These are phyloP conservation scores for Boletus vermiculosoides DNA, from an alignment of 768 basidiomycete genomes.

Conservation along the genomic window DNA sequence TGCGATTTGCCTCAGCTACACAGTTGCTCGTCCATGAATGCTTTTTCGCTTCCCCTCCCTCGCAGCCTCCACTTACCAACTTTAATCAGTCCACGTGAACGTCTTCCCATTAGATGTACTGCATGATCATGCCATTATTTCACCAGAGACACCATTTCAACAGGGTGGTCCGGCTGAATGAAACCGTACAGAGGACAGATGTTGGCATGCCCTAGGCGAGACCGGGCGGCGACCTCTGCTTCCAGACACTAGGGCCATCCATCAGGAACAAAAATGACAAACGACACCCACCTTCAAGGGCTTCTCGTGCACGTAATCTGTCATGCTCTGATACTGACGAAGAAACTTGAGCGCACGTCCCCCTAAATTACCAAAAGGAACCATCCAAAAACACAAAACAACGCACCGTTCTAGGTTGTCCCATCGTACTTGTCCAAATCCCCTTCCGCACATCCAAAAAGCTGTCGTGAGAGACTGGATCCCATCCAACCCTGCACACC, in stretches of 20 bases:
- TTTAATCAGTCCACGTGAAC: too few relatives aligned
- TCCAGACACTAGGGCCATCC: constrained; percentile 41
- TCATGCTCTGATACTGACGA: constrained; percentile 46
- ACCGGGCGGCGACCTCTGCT: constrained; percentile 44
- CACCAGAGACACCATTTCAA: too few relatives aligned
- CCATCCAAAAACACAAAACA: not conserved
- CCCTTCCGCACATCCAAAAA: constrained; percentile 67
- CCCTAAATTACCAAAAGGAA: too few relatives aligned
- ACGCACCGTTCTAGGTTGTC: constrained; percentile 30
- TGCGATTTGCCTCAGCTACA: too few relatives aligned
- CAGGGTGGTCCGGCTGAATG: too few relatives aligned
- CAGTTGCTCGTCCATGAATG: too few relatives aligned
- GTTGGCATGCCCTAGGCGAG: constrained; percentile 53
- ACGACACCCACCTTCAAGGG: constrained; percentile 42
- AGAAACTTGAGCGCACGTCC: constrained; percentile 47
- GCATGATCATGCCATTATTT: too few relatives aligned
- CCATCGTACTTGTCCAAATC: constrained; percentile 47
- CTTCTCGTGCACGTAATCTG: constrained; percentile 50
- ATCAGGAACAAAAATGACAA: not conserved
- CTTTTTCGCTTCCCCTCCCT: too few relatives aligned
- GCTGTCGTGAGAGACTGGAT: constrained; percentile 51
- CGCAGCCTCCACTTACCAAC: too few relatives aligned
- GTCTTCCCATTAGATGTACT: too few relatives aligned
- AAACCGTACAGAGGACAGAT: constrained; percentile 43
- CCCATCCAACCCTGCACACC: constrained; percentile 44